Base-by-base conservation (phyloP, 2,329 filamentous ascomycete genomes). In the Penicillium sclerotigenum region DNA sequence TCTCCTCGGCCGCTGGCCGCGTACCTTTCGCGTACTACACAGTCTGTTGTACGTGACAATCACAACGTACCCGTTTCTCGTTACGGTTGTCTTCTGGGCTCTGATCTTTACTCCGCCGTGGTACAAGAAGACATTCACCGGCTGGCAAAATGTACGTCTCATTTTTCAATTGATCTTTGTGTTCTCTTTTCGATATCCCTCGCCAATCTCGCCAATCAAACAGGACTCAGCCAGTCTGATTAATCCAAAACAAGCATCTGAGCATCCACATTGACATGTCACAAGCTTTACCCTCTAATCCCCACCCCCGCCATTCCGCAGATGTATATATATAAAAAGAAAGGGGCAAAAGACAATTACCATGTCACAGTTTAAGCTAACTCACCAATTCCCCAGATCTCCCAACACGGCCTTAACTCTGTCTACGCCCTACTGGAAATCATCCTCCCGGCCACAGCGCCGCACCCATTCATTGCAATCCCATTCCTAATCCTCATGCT, bases 401-500 rank as follows among this genome's bases (percentile, higher is more conserved):
- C 87, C 38, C 81, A 89, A 72, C 91, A 96, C 73, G 87, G 78
- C 20, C 75, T 95, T 51, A 95, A 95, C 77, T 81, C 83, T 46
- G 70, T 80, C 50, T 91, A 90, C 70, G 88, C 88, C 1, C 77
- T 92, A n/a, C 82, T 91, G 65, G 90, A 95, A 75, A 81, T 94
- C 63, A 26, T 87, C 22, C 63, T 94, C 33, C 80, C 90, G 2
- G 81, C 89, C 37, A 89, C 87, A 3, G 76, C 78, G 7, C 82
- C 84, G 11, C 79, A 83, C 26, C 82, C 86, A 0, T 86, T 83
- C 75, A 73, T 88, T 22, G 86, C 91, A 67, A 71, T 90, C n/a
- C 72, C 83, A 14, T 86, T 84, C 68, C 77, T 92, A 14, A 73
- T 92, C 60, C 54, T 90, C n/a, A 72, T 94, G 7, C 80, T 95